Percentiles rank a stretch among this genome's conserved stretches.
These are phyloP conservation scores for Davidsoniella eucalypti DNA, from an alignment of 2,329 filamentous ascomycete species.

Conservation along the genomic window DNA sequence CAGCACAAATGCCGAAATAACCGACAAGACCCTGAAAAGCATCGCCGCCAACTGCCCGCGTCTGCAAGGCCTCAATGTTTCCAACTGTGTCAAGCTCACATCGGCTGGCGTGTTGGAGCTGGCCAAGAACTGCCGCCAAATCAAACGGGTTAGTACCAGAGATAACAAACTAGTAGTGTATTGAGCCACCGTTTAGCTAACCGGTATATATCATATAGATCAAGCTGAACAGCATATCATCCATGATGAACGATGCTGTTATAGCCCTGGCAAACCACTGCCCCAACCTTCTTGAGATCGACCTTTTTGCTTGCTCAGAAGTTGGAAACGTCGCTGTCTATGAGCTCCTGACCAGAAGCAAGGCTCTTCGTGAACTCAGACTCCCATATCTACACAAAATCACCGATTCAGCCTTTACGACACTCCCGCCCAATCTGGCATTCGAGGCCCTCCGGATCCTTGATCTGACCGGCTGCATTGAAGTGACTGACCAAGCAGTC, in stretches of 20 bases:
- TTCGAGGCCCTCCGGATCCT: conserved; percentile 87
- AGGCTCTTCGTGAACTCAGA: conserved; percentile 75
- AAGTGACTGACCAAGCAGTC: conserved; percentile 72
- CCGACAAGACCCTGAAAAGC: conserved; percentile 59
- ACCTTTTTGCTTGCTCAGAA: conserved; percentile 69
- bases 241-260: conserved; percentile 68
- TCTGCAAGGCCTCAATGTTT: conserved; percentile 85
- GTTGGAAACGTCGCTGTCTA: conserved; percentile 76
- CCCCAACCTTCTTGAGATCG: conserved; percentile 88
- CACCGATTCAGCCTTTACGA: conserved; percentile 74
- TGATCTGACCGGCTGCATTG: conserved; percentile 76
- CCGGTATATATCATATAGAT: conserved; percentile 54
- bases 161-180: not conserved
- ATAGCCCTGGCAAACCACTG: conserved; percentile 76
- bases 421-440: conserved; percentile 47
- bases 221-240: conserved; percentile 85
- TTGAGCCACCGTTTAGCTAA: conserved; percentile 29
- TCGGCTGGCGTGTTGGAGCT: conserved; percentile 72
- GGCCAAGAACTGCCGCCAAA: conserved; percentile 64
- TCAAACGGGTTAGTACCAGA: conserved; percentile 57
- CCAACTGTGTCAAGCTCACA: conserved; percentile 67
- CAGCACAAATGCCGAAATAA: conserved; percentile 68
- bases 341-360: conserved; percentile 59
- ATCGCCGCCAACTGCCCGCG: conserved; percentile 70
- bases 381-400: conserved; percentile 74